Conservation (phyloP, 2,329 filamentous ascomycete species). For the Colletotrichum simmondsii region DNA sequence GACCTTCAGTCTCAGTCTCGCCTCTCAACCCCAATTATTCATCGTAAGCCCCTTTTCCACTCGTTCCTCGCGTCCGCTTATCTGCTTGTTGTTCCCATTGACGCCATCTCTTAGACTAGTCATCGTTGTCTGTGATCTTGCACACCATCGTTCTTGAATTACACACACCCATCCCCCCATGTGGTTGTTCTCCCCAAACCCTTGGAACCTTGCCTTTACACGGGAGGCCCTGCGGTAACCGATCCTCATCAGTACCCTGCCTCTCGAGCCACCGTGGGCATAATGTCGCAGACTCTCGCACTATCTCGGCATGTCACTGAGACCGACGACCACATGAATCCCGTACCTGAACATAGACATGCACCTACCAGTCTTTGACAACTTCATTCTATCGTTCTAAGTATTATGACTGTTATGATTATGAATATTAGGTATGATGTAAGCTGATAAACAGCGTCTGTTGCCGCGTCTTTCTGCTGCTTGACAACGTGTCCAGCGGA, state of each 20-base stretch:
- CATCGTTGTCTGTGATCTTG: background rate
- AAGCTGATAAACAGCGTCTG: no score
- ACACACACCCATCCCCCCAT: background rate
- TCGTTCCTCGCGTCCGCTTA: background rate
- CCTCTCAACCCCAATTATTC: background rate
- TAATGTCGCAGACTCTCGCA: conserved; percentile 8
- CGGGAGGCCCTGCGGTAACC: background rate
- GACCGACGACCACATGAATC: background rate
- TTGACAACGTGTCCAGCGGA: background rate
- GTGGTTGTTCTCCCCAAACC: background rate
- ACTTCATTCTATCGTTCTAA: background rate
- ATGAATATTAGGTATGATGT: no score
- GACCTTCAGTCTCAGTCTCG: background rate
- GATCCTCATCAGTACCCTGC: background rate
- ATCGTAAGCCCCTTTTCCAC: background rate
- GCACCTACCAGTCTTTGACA: background rate
- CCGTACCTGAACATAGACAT: background rate
- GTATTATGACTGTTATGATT: background rate
- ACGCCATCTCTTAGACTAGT: background rate
- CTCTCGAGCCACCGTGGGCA: conserved; percentile 1
- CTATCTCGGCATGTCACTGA: conserved; percentile 7
- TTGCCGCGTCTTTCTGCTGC: background rate
- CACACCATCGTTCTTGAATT: background rate
- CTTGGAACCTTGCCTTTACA: background rate
- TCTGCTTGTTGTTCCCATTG: background rate